phyloP scores from a whole-genome alignment of 305 asterid genomes.

The Solanum hybrid region DNA sequence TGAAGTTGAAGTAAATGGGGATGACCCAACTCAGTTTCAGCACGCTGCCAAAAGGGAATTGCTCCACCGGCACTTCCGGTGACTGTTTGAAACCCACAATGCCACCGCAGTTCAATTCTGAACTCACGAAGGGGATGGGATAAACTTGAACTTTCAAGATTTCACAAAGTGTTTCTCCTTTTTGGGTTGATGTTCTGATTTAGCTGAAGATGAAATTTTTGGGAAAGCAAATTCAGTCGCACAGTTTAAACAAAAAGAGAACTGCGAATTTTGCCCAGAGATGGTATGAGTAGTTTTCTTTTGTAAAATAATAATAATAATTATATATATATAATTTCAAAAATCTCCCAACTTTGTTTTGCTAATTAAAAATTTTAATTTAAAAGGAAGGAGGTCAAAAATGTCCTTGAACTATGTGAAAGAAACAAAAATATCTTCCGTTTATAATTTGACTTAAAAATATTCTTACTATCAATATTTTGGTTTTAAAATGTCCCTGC shows the following conservation, averaged over 20 bases:
- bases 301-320: no score
- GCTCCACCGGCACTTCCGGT: not conserved
- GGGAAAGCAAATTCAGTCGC: not conserved
- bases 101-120: not conserved
- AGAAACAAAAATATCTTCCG: no score
- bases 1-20: not conserved
- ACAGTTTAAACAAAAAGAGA: not conserved
- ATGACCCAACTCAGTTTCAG: not conserved
- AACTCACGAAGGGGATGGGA: not conserved
- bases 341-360: not conserved
- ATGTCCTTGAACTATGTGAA: no score
- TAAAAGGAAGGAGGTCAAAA: no score
- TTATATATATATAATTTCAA: no score
- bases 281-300: not conserved
- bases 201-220: not conserved
- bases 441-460: not conserved
- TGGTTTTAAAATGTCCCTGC: no score
- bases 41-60: not conserved
- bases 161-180: not conserved
- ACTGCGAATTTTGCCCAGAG: not conserved
- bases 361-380: not conserved
- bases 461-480: no score
- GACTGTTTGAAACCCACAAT: not conserved
- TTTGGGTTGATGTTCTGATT: not conserved
- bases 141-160: not conserved